Percentiles rank a stretch among this genome's conserved stretches.
phyloP scores from a whole-genome alignment of 2,329 filamentous ascomycete species.

The Cryphonectria carpinicola region DNA sequence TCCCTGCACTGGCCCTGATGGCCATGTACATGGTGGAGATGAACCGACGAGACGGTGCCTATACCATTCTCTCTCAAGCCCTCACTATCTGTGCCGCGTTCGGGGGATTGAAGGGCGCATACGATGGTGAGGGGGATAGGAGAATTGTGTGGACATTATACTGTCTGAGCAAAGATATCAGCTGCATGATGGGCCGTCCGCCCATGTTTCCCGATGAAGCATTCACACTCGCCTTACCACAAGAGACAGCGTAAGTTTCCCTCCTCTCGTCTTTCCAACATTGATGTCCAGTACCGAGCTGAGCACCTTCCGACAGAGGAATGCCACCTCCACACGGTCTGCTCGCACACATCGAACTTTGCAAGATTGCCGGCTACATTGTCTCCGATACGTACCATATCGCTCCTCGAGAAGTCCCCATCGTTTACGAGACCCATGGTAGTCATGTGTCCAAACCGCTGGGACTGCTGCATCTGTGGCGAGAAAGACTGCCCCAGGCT shows the following conservation, averaged over 20 bases:
- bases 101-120: conserved; percentile 50
- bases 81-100: conserved; percentile 54
- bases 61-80: conserved; percentile 50
- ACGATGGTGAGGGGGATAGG: conserved; percentile 48
- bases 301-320: conserved; percentile 36
- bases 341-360: conserved; percentile 50
- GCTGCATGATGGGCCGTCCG: conserved; percentile 54
- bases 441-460: conserved; percentile 46
- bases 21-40: conserved; percentile 54
- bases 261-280: conserved; percentile 12
- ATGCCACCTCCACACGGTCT: conserved; percentile 51
- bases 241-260: conserved; percentile 44
- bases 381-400: conserved; percentile 51
- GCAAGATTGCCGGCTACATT: conserved; percentile 52
- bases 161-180: conserved; percentile 52
- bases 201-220: conserved; percentile 52
- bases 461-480: conserved; percentile 45
- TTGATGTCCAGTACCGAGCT: conserved; percentile 5
- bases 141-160: conserved; percentile 58
- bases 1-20: conserved; percentile 51
- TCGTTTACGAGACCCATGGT: conserved; percentile 4
- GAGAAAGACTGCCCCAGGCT: conserved; percentile 31
- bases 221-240: conserved; percentile 48
- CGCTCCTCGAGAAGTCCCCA: conserved; percentile 32
- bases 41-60: conserved; percentile 53